Conservation (phyloP, 345 rosid species). For the Eucalyptus cloeziana region DNA sequence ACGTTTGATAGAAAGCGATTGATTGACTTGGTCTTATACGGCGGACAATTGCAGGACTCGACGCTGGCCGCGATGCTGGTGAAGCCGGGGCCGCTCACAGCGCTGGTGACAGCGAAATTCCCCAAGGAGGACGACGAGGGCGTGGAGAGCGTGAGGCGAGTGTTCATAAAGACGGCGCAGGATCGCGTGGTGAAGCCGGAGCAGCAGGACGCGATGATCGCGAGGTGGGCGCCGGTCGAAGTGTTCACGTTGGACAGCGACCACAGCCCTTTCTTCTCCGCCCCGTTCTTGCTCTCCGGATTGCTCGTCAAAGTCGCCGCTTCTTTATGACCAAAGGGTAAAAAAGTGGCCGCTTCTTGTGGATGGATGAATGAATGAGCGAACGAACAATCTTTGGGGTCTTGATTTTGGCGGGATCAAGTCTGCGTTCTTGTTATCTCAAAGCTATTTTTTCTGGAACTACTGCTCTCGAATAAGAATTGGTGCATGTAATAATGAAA, state of each 20-base stretch:
- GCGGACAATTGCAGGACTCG: slow-evolving; percentile 28
- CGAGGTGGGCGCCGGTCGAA: slow-evolving; percentile 56
- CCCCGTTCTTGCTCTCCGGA: slow-evolving; percentile 57
- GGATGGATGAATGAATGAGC: not conserved
- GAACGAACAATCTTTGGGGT: not conserved
- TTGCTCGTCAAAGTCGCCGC: slow-evolving; percentile 54
- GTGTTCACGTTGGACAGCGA: slow-evolving; percentile 52
- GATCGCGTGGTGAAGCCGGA: slow-evolving; percentile 54
- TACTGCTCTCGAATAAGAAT: not conserved
- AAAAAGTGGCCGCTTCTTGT: slow-evolving; percentile 3
- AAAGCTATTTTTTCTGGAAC: not conserved
- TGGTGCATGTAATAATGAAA: not conserved
- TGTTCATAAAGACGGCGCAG: slow-evolving; percentile 55
- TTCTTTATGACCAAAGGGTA: not conserved
- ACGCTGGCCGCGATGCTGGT: slow-evolving; percentile 60
- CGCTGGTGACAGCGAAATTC: slow-evolving; percentile 36
- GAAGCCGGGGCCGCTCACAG: slow-evolving; percentile 64
- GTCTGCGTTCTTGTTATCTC: not conserved
- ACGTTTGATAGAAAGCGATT: not conserved
- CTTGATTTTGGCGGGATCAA: not conserved
- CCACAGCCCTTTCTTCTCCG: slow-evolving; percentile 82
- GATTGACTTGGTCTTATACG: not conserved
- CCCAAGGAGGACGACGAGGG: not conserved
- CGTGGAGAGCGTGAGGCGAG: slow-evolving; percentile 26
- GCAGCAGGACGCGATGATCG: slow-evolving; percentile 78